Evolutionary conservation across 768 basidiomycete species (phyloP), one percentile per base, ranked within the genome.

Genomic region (Psilocybe cyanescens): DNA sequence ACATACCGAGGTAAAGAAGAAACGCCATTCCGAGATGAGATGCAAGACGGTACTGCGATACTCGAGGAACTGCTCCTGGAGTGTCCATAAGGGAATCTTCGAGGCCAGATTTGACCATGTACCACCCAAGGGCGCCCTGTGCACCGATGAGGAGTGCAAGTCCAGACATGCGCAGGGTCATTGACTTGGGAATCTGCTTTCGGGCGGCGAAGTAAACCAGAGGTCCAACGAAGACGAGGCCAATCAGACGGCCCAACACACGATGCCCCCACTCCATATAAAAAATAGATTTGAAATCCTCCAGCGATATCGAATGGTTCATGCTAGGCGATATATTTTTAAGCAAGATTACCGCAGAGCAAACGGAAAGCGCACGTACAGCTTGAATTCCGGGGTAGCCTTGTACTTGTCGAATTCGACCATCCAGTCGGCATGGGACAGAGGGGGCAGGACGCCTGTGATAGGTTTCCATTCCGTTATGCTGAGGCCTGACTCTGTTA

Each of bases 181-280:
- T 80, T 0, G 83, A 72, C 2, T 80, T 75, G 4, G 92, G 81
- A 30, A 99, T 87, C 62, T 86, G 85, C 63, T 87, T 88, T 44
- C 86, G 84, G 44, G 84, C 57, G 45, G 87, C 79, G 72, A 95
- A 97, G 80, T 96, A 97, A 35, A 84, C 78, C 44, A 95, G 80
- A 14, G 96, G 95, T 31, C 88, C 79, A 69, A 98, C 85, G 76
- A 99, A 98, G 45, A 86, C 85, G 55, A 92, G 62, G 44, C 92
- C 93, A 64, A 94, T 87, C 65, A 95, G 72, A 59, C 97, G 93
- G 8, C 97, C 97, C 55, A 98, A 87, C 56, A 97, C 78, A 46
- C 97, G 92, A 76, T 99, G 97, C 4, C 86, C 86, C 94, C 95
- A 99, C 83, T 99, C 97, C 97, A 95, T 96, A 77, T 90, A 91